Percentiles rank a stretch among this genome's conserved stretches.
These are phyloP conservation scores for Millerozyma miso DNA, from an alignment of 805 yeast species.

Conservation along the genomic window DNA sequence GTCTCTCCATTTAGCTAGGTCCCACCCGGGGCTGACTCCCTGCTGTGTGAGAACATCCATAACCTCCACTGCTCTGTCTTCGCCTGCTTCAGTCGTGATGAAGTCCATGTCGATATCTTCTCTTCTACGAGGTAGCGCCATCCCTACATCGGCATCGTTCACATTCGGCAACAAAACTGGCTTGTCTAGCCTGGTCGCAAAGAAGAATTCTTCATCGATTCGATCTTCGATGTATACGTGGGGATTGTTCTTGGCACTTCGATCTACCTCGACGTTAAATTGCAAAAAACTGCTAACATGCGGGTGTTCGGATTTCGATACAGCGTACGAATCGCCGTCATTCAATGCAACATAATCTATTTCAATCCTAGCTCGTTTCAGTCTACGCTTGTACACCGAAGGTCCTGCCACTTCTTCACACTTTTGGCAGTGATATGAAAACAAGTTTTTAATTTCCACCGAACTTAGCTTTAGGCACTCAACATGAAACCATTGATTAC, in stretches of 20 bases:
- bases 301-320: constrained; percentile 44
- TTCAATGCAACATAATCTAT: constrained; percentile 79
- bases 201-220: constrained; percentile 34
- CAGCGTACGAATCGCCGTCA: constrained; percentile 58
- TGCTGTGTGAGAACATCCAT: constrained; percentile 88
- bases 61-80: constrained; percentile 63
- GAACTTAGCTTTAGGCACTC: constrained; percentile 39
- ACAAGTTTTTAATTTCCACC: constrained; percentile 34
- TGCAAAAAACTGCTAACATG: constrained; percentile 42
- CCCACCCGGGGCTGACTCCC: constrained; percentile 60
- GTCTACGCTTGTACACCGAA: constrained; percentile 42
- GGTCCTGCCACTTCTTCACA: constrained; percentile 49
- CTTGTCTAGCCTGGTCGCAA: constrained; percentile 24
- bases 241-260: constrained; percentile 7
- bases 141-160: constrained; percentile 32
- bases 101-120: constrained; percentile 48
- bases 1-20: constrained; percentile 66
- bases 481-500: constrained; percentile 53
- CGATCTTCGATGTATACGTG: constrained; percentile 25
- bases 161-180: constrained; percentile 45
- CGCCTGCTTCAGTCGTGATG: constrained; percentile 59
- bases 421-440: constrained; percentile 50
- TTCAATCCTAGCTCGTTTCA: constrained; percentile 47
- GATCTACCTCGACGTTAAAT: constrained; percentile 23
- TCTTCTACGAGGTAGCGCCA: constrained; percentile 46